Base-by-base conservation (phyloP, 768 basidiomycete species). In the Serpula lacrymans region DNA sequence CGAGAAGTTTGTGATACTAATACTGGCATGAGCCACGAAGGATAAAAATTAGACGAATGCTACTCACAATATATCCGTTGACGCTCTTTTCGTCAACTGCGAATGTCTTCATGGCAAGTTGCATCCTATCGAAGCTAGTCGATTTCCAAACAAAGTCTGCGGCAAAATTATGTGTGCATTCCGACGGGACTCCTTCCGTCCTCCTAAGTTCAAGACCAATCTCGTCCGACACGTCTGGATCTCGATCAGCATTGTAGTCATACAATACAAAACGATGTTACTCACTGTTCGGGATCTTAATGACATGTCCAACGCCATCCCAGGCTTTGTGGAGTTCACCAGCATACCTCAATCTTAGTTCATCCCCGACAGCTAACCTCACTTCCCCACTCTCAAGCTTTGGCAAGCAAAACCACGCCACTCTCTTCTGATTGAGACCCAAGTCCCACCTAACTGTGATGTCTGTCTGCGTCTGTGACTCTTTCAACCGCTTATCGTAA, bases 141-240 rank as follows among this genome's bases (percentile, higher is more conserved):
- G 93, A 94, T 65, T 99, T 99, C 96, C 96, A 99, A 4, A 99
- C 95, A 55, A 98, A 99, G 62, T 99, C 96, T n/a, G 86, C 96
- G 0, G 89, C 84, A 55, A 96, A 98, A 52, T 90, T 89, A 58
- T 94, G 91, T 0, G 91, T 92, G 64, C 91, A 80, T 23, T 98
- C 95, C 13, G 84, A 80, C 5, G 96, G 96, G 6, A 95, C 93
- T 12, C 91, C 91, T 50, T 98, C 95, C 2, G 88, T 82, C 34
- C 87, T 74, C 42, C 92, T 74, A 18, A 99, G 71, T 60, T 99
- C 96, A 50, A 99, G 70, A 2, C 84, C 95, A 62, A 99, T 93
- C 67, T 99, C 96, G 59, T 99, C 96, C 11, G 94, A 97, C 13
- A 98, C 88, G 63, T 97, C 94, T 96, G 57, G 21, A n/a, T 13